Evolutionary conservation across 2,329 filamentous ascomycete species (phyloP).

Genomic region (Fusarium abutilonis): DNA sequence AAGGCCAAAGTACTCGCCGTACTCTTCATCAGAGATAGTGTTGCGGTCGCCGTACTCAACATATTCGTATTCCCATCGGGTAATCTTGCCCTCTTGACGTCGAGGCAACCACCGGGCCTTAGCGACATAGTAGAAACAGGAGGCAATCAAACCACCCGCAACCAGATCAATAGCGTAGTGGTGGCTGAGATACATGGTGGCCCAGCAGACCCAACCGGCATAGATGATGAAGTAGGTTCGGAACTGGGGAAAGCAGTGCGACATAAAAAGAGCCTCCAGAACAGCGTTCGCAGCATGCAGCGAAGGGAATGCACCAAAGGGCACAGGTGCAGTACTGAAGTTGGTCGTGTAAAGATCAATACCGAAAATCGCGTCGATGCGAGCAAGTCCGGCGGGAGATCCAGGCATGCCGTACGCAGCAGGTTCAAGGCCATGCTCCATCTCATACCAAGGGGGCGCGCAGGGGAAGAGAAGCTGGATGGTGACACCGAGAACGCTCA

Average conservation of each 20-base stretch:
- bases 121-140: conserved; percentile 82
- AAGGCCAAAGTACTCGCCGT: conserved; percentile 58
- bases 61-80: conserved; percentile 96
- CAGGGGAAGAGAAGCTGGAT: conserved; percentile 93
- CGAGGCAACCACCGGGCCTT: conserved; percentile 84
- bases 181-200: conserved; percentile 97
- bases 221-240: conserved; percentile 84
- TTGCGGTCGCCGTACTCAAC: conserved; percentile 79
- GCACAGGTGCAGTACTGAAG: conserved; percentile 89
- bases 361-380: conserved; percentile 89
- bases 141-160: conserved; percentile 81
- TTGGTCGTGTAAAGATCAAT: conserved; percentile 92
- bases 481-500: conserved; percentile 86
- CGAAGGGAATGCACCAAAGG: conserved; percentile 95
- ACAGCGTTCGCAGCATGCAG: conserved; percentile 91
- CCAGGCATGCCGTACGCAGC: conserved; percentile 93
- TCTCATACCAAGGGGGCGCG: conserved; percentile 97
- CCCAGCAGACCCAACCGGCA: conserved; percentile 96
- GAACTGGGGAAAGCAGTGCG: conserved; percentile 86
- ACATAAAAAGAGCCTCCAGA: conserved; percentile 91
- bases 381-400: conserved; percentile 86
- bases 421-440: conserved; percentile 86
- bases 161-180: conserved; percentile 97
- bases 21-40: conserved; percentile 57
- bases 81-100: conserved; percentile 83